Percentiles rank a stretch among this genome's conserved stretches.
Evolutionary conservation across 768 basidiomycete genomes (phyloP).

Genomic region (Russula compacta): DNA sequence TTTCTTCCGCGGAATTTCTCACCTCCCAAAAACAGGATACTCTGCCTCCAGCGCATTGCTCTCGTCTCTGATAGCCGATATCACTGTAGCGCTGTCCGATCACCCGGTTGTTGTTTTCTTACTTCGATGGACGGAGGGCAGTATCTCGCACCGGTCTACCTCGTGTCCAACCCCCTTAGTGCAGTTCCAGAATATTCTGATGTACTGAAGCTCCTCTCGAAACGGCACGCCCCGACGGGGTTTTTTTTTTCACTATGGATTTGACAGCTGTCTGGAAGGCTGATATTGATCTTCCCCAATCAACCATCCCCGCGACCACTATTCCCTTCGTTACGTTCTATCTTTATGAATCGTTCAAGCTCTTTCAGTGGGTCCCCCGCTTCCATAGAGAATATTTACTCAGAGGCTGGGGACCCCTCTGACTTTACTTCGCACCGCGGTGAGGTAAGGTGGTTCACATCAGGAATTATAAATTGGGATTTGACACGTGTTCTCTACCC

Average conservation of each 20-base stretch:
- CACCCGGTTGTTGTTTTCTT: too few relatives aligned
- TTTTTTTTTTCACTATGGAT: background rate
- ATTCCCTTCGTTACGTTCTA: background rate
- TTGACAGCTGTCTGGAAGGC: background rate
- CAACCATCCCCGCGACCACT: background rate
- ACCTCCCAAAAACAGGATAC: background rate
- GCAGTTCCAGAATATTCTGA: too few relatives aligned
- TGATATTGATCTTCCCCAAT: too few relatives aligned
- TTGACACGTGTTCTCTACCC: background rate
- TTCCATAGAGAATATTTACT: background rate
- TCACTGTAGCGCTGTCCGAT: background rate
- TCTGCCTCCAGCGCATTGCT: background rate
- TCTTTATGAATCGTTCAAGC: background rate
- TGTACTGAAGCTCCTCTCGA: background rate
- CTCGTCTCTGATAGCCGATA: background rate
- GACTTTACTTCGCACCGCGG: background rate
- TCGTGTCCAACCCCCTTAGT: too few relatives aligned
- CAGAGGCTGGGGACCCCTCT: background rate
- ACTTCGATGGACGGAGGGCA: too few relatives aligned
- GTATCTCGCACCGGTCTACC: too few relatives aligned
- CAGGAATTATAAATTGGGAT: background rate
- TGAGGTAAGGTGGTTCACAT: background rate
- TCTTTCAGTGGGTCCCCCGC: background rate
- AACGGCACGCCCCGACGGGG: background rate
- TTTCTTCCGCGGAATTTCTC: background rate